Evolutionary conservation across 2,329 filamentous ascomycete genomes (phyloP).

Genomic region (Monilinia polystroma): DNA sequence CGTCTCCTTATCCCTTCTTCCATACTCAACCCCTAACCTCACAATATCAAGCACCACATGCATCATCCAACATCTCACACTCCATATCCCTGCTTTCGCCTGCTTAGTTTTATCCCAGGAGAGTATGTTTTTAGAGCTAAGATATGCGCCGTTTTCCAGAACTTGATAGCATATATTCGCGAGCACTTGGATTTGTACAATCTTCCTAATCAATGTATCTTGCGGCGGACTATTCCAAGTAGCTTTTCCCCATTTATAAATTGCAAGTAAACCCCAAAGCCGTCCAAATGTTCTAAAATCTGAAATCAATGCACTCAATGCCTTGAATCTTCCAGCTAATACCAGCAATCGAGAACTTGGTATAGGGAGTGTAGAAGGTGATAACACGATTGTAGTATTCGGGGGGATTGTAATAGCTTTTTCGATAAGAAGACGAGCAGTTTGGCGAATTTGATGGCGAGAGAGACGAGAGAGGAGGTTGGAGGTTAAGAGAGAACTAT

Average conservation of each 20-base stretch:
- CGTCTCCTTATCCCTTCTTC: conserved; percentile 38
- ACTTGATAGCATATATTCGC: conserved; percentile 70
- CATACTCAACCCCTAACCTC: conserved; percentile 49
- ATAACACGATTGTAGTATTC: conserved; percentile 48
- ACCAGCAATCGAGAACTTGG: conserved; percentile 42
- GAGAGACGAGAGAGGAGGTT: conserved; percentile 53
- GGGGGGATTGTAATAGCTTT: conserved; percentile 53
- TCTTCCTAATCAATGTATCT: conserved; percentile 47
- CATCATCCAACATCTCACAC: conserved; percentile 74
- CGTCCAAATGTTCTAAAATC: conserved; percentile 72
- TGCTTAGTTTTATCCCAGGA: conserved; percentile 56
- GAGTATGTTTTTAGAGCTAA: conserved; percentile 71
- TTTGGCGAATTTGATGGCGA: conserved; percentile 56
- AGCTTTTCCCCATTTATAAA: conserved; percentile 66
- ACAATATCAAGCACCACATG: conserved; percentile 76
- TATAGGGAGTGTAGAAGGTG: conserved; percentile 31
- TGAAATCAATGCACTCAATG: conserved; percentile 63
- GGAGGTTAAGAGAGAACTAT: conserved; percentile 58
- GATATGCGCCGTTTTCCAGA: conserved; percentile 80
- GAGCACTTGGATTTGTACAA: conserved; percentile 68
- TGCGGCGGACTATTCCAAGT: conserved; percentile 42
- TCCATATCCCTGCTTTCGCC: conserved; percentile 65
- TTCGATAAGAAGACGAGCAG: conserved; percentile 53
- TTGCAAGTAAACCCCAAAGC: conserved; percentile 72
- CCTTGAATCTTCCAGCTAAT: conserved; percentile 53